Evolutionary conservation across 345 rosid species (phyloP).

Genomic region (Cardamine chenopodiifolia): DNA sequence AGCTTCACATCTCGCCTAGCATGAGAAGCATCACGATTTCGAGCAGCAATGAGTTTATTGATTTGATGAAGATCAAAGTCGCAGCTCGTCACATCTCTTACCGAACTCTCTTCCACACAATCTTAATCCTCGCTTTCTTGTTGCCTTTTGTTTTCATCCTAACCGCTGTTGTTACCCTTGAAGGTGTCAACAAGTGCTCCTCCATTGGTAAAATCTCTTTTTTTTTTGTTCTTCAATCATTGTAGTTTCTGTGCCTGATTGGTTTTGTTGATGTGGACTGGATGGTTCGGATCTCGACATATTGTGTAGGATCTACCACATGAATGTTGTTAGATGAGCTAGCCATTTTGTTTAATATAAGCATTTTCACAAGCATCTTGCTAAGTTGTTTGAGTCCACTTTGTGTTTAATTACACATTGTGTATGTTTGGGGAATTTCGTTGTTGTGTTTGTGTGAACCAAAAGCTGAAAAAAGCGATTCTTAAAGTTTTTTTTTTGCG

Average conservation of each 20-base stretch:
- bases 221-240: neutral
- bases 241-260: neutral
- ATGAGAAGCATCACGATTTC: conserved; percentile 99
- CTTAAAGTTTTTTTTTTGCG: neutral
- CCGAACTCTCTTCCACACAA: conserved; percentile 92
- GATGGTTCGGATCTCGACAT: conserved; percentile 10
- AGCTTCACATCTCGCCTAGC: conserved; percentile 99
- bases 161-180: conserved; percentile 97
- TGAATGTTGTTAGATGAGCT: conserved; percentile 10
- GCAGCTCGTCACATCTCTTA: conserved; percentile 99
- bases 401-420: neutral
- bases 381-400: conserved; percentile 15
- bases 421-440: neutral
- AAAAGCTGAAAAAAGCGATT: neutral
- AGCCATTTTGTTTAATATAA: neutral
- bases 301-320: conserved; percentile 3
- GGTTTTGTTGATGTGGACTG: neutral
- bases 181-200: conserved; percentile 99
- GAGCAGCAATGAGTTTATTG: conserved; percentile 96
- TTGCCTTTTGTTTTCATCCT: conserved; percentile 99
- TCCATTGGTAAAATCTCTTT: conserved; percentile 68
- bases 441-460: conserved; percentile 20
- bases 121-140: conserved; percentile 93
- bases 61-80: conserved; percentile 99
- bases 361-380: too few relatives aligned